Conservation (phyloP, 768 basidiomycete genomes). For the Lactifluus pinguis region DNA sequence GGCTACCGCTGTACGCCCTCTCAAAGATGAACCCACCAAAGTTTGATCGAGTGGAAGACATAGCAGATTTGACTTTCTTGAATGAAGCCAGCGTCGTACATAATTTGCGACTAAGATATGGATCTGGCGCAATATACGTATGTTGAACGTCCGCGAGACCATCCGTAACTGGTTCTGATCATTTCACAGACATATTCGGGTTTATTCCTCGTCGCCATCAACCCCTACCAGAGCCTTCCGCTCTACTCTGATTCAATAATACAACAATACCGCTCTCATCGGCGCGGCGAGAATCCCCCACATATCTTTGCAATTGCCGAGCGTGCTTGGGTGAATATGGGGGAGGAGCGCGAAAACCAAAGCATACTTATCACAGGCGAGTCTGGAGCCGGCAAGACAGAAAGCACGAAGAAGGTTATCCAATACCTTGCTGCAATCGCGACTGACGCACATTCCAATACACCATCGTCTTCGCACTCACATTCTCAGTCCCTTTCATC, state of each 20-base stretch:
- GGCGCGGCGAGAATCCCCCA: conserved; percentile 87
- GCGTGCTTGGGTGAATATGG: conserved; percentile 97
- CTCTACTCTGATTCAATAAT: conserved; percentile 85
- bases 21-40: conserved; percentile 99
- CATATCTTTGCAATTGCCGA: conserved; percentile 98
- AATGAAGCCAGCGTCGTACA: conserved; percentile 99
- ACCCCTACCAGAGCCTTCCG: conserved; percentile 89
- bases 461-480: conserved; percentile 48
- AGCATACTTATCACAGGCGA: conserved; percentile 99
- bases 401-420: conserved; percentile 98
- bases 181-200: conserved; percentile 77
- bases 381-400: conserved; percentile 98
- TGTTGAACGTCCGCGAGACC: conserved; percentile 26
- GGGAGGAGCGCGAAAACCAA: conserved; percentile 93
- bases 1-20: conserved; percentile 67
- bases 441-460: conserved; percentile 56
- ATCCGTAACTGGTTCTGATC: neutral
- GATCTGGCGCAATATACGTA: conserved; percentile 87
- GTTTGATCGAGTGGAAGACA: conserved; percentile 96
- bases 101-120: conserved; percentile 87
- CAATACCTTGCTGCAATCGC: conserved; percentile 98
- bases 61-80: conserved; percentile 93
- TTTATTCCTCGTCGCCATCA: conserved; percentile 95
- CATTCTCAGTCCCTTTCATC: conserved; percentile 54
- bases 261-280: conserved; percentile 82